phyloP scores from a whole-genome alignment of 371 early-diverging fungal species.

The Circinella minor region DNA sequence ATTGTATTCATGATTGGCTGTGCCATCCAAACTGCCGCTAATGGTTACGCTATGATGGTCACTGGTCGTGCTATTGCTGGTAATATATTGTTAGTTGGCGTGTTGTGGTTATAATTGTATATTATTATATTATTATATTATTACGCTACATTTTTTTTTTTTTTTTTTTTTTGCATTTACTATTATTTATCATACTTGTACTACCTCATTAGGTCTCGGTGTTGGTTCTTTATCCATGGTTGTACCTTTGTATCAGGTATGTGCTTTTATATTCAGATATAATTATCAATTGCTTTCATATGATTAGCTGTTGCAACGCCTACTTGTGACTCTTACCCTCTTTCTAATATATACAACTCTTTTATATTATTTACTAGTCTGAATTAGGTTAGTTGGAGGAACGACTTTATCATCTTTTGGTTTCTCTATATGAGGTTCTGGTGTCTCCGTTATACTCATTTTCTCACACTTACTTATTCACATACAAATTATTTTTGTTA shows the following conservation, averaged over 20 bases:
- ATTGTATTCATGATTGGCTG: slow-evolving; percentile 43
- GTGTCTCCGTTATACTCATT: not conserved
- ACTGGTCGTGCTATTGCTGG: slow-evolving; percentile 73
- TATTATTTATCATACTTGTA: not conserved
- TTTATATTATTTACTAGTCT: slow-evolving; percentile 29
- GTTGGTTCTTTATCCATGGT: slow-evolving; percentile 77
- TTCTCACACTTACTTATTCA: not conserved
- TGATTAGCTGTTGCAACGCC: not conserved
- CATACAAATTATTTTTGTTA: too few species aligned
- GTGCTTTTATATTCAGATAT: too few species aligned
- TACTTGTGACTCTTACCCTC: not conserved
- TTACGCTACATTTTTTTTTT: too few species aligned
- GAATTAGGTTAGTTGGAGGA: slow-evolving; percentile 10
- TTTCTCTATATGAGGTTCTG: not conserved
- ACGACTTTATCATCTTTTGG: not conserved
- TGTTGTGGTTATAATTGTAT: too few species aligned
- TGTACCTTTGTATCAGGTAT: slow-evolving; percentile 37
- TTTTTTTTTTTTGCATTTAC: too few species aligned
- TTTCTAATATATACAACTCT: not conserved
- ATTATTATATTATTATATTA: too few species aligned
- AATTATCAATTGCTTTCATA: not conserved
- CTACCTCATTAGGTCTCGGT: slow-evolving; percentile 53
- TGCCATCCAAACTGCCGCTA: slow-evolving; percentile 59
- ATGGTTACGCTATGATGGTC: slow-evolving; percentile 56
- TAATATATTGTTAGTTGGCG: not conserved